Evolutionary conservation across 129 eudicot genomes (phyloP).

Genomic region (Erigeron canadensis): DNA sequence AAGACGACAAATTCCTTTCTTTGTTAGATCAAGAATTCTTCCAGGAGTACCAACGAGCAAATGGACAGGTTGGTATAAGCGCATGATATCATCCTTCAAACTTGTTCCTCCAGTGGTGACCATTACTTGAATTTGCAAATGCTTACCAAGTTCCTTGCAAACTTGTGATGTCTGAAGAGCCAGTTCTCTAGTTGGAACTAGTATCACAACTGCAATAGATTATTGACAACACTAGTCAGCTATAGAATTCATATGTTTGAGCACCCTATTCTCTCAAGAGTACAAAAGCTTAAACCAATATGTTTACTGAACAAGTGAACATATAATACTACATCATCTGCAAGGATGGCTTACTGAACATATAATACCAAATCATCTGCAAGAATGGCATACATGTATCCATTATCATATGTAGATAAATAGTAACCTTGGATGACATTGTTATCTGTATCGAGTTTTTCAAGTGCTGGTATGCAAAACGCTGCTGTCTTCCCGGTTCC

Average conservation of each 20-base stretch:
- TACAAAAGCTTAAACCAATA: background rate
- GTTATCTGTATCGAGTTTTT: conserved; percentile 58
- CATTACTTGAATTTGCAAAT: conserved; percentile 68
- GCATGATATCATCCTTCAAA: conserved; percentile 77
- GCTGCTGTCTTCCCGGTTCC: conserved; percentile 73
- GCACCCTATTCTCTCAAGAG: conserved; percentile 15
- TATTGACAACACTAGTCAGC: conserved; percentile 9
- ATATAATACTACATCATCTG: background rate
- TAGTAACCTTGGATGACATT: conserved; percentile 60
- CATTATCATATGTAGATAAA: background rate
- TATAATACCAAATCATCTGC: background rate
- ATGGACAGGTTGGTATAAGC: conserved; percentile 75
- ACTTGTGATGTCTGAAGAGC: conserved; percentile 84
- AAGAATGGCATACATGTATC: background rate
- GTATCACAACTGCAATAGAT: conserved; percentile 56
- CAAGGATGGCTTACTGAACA: background rate
- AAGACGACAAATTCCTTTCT: conserved; percentile 53
- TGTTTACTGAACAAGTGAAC: conserved; percentile 1
- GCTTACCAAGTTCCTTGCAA: conserved; percentile 75
- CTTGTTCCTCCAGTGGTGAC: conserved; percentile 84
- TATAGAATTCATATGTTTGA: conserved; percentile 9
- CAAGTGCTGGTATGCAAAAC: conserved; percentile 79
- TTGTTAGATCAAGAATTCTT: conserved; percentile 70
- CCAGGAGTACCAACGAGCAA: conserved; percentile 82
- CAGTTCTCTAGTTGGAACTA: conserved; percentile 67